These are phyloP conservation scores for Bondarzewia mesenterica DNA, from an alignment of 1,284 basidiomycete species.

Conservation along the genomic window DNA sequence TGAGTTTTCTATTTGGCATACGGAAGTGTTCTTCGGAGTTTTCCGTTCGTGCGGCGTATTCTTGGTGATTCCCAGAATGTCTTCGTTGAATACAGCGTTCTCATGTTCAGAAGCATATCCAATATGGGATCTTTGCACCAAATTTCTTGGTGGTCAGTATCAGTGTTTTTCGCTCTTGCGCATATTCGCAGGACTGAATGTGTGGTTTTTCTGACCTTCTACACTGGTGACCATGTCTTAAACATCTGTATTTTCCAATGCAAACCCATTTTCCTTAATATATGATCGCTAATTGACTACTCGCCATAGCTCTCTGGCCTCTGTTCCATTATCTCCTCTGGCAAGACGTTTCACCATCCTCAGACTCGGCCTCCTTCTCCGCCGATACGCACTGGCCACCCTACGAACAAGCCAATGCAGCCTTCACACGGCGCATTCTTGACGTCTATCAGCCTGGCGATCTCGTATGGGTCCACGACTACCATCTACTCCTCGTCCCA, in stretches of 20 bases:
- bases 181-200: no score
- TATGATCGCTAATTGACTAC: neutral
- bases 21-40: neutral
- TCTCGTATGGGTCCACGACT: conserved; percentile 86
- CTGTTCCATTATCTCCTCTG: conserved; percentile 98
- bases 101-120: neutral
- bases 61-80: neutral
- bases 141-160: no score
- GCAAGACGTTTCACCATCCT: conserved; percentile 80
- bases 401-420: conserved; percentile 81
- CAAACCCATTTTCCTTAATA: neutral
- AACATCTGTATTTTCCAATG: neutral
- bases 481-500: conserved; percentile 90
- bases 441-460: conserved; percentile 80
- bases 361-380: conserved; percentile 38
- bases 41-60: neutral
- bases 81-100: neutral
- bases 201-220: no score
- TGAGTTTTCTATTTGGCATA: conserved; percentile 30
- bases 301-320: conserved; percentile 79
- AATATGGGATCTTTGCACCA: no score
- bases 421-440: conserved; percentile 44
- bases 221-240: no score
- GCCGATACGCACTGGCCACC: conserved; percentile 83
- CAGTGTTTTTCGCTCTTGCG: no score